Conservation (phyloP, 1,284 basidiomycete genomes). For the Sporisorium graminicola region DNA sequence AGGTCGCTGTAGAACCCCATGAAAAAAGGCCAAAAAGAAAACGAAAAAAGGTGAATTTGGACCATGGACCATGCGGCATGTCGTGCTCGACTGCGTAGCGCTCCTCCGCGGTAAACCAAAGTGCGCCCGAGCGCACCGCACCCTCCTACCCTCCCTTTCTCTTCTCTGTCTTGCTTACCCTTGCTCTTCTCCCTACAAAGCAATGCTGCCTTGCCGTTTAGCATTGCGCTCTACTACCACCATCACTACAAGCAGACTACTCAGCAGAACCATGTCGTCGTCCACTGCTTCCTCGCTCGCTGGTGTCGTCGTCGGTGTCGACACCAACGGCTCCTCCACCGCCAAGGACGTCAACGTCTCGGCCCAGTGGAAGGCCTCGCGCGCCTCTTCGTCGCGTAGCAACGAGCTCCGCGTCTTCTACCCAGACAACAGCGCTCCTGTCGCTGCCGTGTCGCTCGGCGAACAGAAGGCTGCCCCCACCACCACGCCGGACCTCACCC, state of each 20-base stretch:
- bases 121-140: too few relatives aligned
- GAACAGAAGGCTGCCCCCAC: constrained; percentile 61
- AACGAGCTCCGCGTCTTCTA: constrained; percentile 65
- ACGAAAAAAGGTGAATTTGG: background rate
- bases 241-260: constrained; percentile 7
- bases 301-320: constrained; percentile 55
- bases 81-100: too few relatives aligned
- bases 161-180: background rate
- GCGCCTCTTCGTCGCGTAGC: constrained; percentile 57
- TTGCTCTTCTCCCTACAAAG: constrained; percentile 13
- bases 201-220: constrained; percentile 45
- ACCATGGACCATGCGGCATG: background rate
- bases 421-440: constrained; percentile 47
- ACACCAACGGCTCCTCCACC: constrained; percentile 50
- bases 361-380: constrained; percentile 63
- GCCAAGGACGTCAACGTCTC: constrained; percentile 56
- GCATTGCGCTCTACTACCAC: constrained; percentile 34
- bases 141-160: background rate
- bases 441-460: constrained; percentile 63
- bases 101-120: background rate
- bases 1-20: constrained; percentile 19
- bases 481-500: constrained; percentile 61
- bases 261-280: constrained; percentile 40
- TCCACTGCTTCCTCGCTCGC: constrained; percentile 29
- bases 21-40: background rate